Base-by-base conservation (phyloP, 306 rosid genomes). In the Cicer bijugum region DNA sequence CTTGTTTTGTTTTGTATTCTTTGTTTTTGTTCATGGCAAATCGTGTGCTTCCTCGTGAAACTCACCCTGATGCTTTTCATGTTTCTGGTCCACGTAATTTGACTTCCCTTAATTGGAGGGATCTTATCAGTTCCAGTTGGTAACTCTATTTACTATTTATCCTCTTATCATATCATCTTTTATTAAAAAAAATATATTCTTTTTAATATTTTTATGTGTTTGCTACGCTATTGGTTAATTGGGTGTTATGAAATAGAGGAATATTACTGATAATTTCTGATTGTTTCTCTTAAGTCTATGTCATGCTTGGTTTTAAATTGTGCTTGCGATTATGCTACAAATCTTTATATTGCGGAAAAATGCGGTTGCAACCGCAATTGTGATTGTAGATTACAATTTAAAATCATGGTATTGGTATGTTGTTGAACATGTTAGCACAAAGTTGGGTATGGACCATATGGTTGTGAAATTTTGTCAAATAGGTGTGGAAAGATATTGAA, bases 71-170 rank as follows among this genome's bases (percentile, higher is more conserved):
- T 59, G 94, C 98, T 1, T 94, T 94, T 74, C 95, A 91, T 75
- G 96, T 91, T 19, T 94, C 97, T 72, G 97, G 98, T 8, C 98
- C 98, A 77, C 90, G 98, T 23, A 89, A 91, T 20, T 77, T 91
- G 17, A 43, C 83, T 46, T 11, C 90, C 45, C 96, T 91, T n/a
- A 91, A 85, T 80, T 94, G 97, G 97, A 87, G 84, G 82, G 95
- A 94, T 57, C 90, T 91, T 17, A 72, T 94, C 65, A 82, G 14
- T 72, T 94, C 98, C 0, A 91, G 92, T 53, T 91, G 98, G 98
- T 93, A 12, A 85, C 82, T 85, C 17, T 5, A 6, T 1, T 16
- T 6, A 0, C 9, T 89, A 12, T 83, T 85, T 86, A 51, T 52
- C 76, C 86, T 55, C 37, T 17, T 55, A n/a, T 55, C 37, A 19